A percentile compares a stretch with the other conserved stretches of the same genome.
Conservation (phyloP, 257 asterid genomes). For the Schizonepeta tenuifolia region DNA sequence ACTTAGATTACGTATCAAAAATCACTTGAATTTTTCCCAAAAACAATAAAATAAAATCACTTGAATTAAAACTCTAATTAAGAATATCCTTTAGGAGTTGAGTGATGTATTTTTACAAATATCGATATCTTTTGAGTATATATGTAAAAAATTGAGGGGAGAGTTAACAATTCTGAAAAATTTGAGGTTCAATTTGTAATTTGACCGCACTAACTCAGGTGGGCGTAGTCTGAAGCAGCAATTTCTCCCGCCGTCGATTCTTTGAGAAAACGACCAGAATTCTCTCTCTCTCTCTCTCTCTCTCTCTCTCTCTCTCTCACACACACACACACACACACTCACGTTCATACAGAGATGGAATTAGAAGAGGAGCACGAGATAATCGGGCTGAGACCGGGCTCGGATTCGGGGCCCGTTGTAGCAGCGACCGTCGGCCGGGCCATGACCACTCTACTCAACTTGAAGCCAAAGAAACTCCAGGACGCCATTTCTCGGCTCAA, state of each 20-base stretch:
- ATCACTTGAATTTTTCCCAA: too few relatives aligned
- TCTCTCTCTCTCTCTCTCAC: background rate
- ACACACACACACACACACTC: too few relatives aligned
- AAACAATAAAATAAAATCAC: too few relatives aligned
- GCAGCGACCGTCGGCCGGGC: conserved; percentile 68
- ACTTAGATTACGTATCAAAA: too few relatives aligned
- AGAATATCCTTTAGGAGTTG: too few relatives aligned
- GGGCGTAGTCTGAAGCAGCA: background rate
- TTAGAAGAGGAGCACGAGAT: conserved; percentile 38
- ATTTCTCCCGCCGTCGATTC: conserved; percentile 20
- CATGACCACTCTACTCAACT: conserved; percentile 61
- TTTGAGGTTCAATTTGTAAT: background rate
- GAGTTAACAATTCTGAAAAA: too few relatives aligned
- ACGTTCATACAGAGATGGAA: conserved; percentile 37
- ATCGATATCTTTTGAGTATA: too few relatives aligned
- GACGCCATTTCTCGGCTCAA: conserved; percentile 62
- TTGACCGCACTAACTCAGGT: background rate
- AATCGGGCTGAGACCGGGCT: conserved; percentile 31
- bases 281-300: background rate
- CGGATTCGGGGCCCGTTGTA: conserved; percentile 49
- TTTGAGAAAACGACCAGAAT: conserved; percentile 6
- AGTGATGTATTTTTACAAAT: too few relatives aligned
- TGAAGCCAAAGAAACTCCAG: conserved; percentile 80
- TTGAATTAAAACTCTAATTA: too few relatives aligned
- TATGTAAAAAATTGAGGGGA: too few relatives aligned